Evolutionary conservation across 495 filamentous ascomycete species (phyloP), one percentile per base, ranked within the genome.

Genomic region (Podospora bellae-mahoneyi): DNA sequence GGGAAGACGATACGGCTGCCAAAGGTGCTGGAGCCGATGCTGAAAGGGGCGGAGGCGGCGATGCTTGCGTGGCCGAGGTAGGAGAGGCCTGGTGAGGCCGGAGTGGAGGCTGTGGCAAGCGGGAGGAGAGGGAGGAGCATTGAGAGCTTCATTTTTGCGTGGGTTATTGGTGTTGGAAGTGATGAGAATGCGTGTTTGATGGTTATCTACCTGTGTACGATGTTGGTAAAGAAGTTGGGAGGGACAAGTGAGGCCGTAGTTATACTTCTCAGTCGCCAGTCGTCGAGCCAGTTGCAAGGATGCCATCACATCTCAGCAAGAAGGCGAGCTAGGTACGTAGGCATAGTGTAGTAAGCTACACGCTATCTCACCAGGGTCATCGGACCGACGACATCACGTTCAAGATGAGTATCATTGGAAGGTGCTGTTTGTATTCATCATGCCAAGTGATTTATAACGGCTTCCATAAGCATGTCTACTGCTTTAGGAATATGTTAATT

Each of bases 1-100:
- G 65, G 28, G 30, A 62, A 64, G 28, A 70, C 18, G 44, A 16
- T 64, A 18, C 65, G 61, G 13, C 53, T 30, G 6, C 69, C 69
- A n/a, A 54, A 32, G 5, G 65, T 64, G 2, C 69, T 64, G 9
- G 65, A 44, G 39, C 69, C 69, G 28, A 70, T 39, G 32, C 19
- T 7, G 56, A 67, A 60, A 2, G 69, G 69, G 16, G 60, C 2
- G 2, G 26, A 32, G 60, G 66, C 27, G 58, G 57, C 27, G 58
- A 59, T 48, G 39, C 2, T 48, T 48, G 39, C 39, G 39, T 48
- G 39, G 39, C 39, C 39, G 7, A 48, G 39, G 39, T 48, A 48
- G 39, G 39, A 48, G 7, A 48, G 39, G 7, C 39, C 39, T 13
- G 39, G 39, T 3, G 39, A 16, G 39, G 39, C 2, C 2, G 39